These are phyloP conservation scores for Hericium coralloides DNA, from an alignment of 768 basidiomycete species.

Conservation along the genomic window DNA sequence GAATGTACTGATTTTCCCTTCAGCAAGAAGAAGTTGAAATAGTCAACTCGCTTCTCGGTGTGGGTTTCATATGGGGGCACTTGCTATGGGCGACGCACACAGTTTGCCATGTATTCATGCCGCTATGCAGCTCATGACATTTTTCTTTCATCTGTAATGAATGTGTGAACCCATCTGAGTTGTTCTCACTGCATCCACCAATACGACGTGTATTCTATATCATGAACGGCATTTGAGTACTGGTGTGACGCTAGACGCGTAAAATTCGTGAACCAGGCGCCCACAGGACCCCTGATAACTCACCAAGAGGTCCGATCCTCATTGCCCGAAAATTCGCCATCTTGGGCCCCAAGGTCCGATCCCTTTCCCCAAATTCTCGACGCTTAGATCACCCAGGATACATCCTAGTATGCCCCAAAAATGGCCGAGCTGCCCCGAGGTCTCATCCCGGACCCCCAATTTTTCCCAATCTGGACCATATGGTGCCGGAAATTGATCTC, in stretches of 20 bases:
- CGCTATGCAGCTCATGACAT: background rate
- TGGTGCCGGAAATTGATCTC: too few species aligned
- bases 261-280: too few species aligned
- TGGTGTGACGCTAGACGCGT: background rate
- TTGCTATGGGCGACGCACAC: background rate
- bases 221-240: background rate
- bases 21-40: conserved; percentile 96
- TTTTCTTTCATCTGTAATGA: background rate
- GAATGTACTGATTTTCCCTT: conserved; percentile 5
- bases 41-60: conserved; percentile 27
- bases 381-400: too few species aligned
- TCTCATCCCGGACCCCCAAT: too few species aligned
- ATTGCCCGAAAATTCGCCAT: too few species aligned
- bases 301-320: too few species aligned
- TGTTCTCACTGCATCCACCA: background rate
- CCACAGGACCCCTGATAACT: too few species aligned
- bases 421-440: too few species aligned
- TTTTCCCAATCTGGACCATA: too few species aligned
- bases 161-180: background rate
- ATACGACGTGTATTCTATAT: background rate
- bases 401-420: too few species aligned
- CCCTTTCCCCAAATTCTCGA: too few species aligned
- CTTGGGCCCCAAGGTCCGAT: too few species aligned
- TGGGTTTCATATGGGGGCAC: background rate
- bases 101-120: conserved; percentile 7